A percentile compares a stretch with the other conserved stretches of the same genome.
phyloP scores from a whole-genome alignment of 108 stramenopile species.

The Skeletonema tropicum region DNA sequence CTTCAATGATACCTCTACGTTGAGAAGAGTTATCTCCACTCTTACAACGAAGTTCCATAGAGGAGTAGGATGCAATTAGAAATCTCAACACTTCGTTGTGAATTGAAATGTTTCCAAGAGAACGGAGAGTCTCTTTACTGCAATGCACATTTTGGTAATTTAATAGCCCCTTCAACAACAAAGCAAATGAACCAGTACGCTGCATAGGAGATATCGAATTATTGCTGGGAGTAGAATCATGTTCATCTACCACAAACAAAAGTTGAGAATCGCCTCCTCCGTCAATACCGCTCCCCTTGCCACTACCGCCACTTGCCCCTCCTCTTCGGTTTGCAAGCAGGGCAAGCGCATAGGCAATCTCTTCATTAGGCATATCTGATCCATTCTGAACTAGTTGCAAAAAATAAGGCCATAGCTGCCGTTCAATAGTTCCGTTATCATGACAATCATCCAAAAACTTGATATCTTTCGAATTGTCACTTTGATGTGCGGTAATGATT shows the following conservation, averaged over 20 bases:
- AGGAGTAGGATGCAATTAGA: conserved; percentile 35
- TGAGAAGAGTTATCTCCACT: background rate
- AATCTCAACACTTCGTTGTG: conserved; percentile 29
- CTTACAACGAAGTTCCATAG: conserved; percentile 35
- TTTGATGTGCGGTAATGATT: conserved; percentile 13
- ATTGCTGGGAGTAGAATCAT: background rate
- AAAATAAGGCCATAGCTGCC: conserved; percentile 36
- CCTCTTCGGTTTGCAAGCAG: conserved; percentile 26
- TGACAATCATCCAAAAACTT: conserved; percentile 21
- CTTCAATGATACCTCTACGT: conserved; percentile 16
- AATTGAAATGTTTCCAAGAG: background rate
- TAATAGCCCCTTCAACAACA: background rate
- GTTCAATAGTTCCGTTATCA: conserved; percentile 27
- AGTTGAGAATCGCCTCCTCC: conserved; percentile 23
- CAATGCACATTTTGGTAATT: background rate
- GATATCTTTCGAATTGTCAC: background rate
- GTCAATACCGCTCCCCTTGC: background rate
- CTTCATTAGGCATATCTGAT: background rate
- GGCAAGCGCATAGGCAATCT: conserved; percentile 34
- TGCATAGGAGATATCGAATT: background rate
- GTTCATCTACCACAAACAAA: conserved; percentile 30
- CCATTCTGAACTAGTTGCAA: background rate
- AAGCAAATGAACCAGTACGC: background rate
- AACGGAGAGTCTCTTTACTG: background rate
- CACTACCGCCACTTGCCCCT: background rate